Conservation (phyloP, 108 stramenopile species). For the Discostella stelligeroides region DNA sequence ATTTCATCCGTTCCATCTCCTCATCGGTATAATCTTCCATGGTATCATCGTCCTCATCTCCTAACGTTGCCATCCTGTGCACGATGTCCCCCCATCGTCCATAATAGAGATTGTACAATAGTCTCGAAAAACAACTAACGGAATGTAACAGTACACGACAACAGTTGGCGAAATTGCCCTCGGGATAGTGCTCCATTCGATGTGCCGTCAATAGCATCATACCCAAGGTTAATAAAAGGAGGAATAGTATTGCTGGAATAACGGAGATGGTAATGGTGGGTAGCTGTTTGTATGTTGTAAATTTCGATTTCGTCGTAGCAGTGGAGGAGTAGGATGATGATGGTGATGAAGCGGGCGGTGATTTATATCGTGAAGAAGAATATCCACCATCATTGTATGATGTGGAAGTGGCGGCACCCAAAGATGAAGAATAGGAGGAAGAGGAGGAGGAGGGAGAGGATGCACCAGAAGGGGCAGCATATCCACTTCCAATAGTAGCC, state of each 20-base stretch:
- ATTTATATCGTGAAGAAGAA: too few species aligned
- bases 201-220: slow-evolving; percentile 53
- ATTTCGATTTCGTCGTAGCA: too few species aligned
- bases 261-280: slow-evolving; percentile 22
- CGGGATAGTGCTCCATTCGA: slow-evolving; percentile 33
- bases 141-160: slow-evolving; percentile 38
- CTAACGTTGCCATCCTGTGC: slow-evolving; percentile 25
- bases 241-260: slow-evolving; percentile 28
- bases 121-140: slow-evolving; percentile 19
- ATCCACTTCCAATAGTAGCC: too few species aligned
- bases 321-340: too few species aligned
- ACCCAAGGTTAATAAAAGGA: slow-evolving; percentile 9
- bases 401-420: too few species aligned
- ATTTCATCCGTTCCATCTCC: slow-evolving; percentile 51
- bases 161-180: slow-evolving; percentile 51
- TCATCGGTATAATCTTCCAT: slow-evolving; percentile 48
- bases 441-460: too few species aligned
- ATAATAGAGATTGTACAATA: slow-evolving; percentile 51
- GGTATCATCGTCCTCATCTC: slow-evolving; percentile 33
- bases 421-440: too few species aligned
- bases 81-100: slow-evolving; percentile 52
- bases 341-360: too few species aligned
- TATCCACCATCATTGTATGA: too few species aligned
- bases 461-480: too few species aligned
- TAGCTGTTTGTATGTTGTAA: neutral